phyloP scores from a whole-genome alignment of 345 rosid species.

The Theobroma cacao region DNA sequence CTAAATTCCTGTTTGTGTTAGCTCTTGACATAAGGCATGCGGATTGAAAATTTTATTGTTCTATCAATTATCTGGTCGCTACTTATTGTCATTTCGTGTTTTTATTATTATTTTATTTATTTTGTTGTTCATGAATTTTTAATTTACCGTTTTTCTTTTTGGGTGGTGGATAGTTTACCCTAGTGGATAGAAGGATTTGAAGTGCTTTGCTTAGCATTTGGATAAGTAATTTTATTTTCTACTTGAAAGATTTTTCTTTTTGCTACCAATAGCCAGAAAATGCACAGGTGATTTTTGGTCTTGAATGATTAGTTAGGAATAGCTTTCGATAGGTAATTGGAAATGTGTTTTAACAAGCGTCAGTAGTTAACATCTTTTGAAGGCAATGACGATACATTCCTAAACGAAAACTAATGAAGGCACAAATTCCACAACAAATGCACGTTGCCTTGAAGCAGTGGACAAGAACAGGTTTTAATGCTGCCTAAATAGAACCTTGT shows the following conservation, averaged over 20 bases:
- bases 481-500: neutral
- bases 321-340: neutral
- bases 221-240: neutral
- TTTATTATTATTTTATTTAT: too few species aligned
- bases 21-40: neutral
- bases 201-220: constrained; percentile 2
- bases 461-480: neutral
- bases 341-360: neutral
- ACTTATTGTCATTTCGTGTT: neutral
- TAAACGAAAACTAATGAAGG: neutral
- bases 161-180: constrained; percentile 7
- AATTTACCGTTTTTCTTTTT: neutral
- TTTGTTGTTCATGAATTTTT: neutral
- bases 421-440: neutral
- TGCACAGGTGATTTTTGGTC: too few species aligned
- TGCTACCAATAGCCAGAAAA: neutral
- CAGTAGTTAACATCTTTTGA: neutral
- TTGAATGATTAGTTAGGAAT: neutral
- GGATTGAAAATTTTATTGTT: neutral
- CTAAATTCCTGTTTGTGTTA: neutral
- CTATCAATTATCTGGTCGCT: neutral
- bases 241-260: neutral
- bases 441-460: neutral
- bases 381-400: neutral
- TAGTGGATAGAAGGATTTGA: neutral